phyloP scores from a whole-genome alignment of 768 basidiomycete species.

The Tremella fuciformis region DNA sequence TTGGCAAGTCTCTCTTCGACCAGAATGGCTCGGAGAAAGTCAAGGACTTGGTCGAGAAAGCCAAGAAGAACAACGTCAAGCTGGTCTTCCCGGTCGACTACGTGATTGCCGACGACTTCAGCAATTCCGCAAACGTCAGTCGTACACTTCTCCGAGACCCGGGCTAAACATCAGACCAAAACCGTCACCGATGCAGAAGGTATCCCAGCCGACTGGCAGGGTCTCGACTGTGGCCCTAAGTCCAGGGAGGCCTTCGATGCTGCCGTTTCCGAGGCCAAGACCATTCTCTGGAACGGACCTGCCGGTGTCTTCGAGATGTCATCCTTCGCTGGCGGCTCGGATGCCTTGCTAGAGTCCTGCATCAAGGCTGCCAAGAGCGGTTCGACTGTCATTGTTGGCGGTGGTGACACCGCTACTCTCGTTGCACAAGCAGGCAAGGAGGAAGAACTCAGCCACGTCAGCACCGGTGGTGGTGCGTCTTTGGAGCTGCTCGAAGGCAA shows the following conservation, averaged over 20 bases:
- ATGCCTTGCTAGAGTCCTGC: slow-evolving; percentile 74
- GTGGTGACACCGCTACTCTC: slow-evolving; percentile 70
- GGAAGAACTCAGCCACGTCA: slow-evolving; percentile 89
- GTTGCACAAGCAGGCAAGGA: slow-evolving; percentile 82
- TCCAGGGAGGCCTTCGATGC: slow-evolving; percentile 73
- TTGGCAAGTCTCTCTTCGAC: slow-evolving; percentile 93
- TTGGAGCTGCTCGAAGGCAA: slow-evolving; percentile 97
- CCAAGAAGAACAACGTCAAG: slow-evolving; percentile 84
- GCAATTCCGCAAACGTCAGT: slow-evolving; percentile 77
- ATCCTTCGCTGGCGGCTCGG: slow-evolving; percentile 80
- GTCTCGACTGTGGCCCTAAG: slow-evolving; percentile 85
- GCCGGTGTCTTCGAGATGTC: slow-evolving; percentile 98
- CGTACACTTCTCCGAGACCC: not conserved
- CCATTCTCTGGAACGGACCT: slow-evolving; percentile 92
- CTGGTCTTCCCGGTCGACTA: slow-evolving; percentile 94
- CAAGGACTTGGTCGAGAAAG: slow-evolving; percentile 76
- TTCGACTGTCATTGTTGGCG: slow-evolving; percentile 89
- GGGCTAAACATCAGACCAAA: slow-evolving; percentile 11
- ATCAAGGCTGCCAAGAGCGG: slow-evolving; percentile 83
- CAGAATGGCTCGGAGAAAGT: slow-evolving; percentile 84
- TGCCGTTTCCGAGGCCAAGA: slow-evolving; percentile 83
- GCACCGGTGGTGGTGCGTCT: slow-evolving; percentile 71
- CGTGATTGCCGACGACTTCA: slow-evolving; percentile 91
- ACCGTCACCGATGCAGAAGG: slow-evolving; percentile 74
- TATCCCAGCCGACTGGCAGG: slow-evolving; percentile 91